These are phyloP conservation scores for Hibiscus mutabilis DNA, from an alignment of 345 rosid species.

Conservation along the genomic window DNA sequence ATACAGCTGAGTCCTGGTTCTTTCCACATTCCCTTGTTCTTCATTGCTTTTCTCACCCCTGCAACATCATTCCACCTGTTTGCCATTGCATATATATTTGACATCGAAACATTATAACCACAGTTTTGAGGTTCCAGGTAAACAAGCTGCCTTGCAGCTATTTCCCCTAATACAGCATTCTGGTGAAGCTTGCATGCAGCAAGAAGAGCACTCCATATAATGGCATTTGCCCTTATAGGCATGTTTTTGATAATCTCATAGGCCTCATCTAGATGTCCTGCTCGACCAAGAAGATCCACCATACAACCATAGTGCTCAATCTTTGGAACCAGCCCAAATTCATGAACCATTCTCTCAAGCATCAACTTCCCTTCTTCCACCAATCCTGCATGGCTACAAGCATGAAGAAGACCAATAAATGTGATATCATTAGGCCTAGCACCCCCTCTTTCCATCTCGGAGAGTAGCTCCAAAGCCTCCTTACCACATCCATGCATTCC, in stretches of 20 bases:
- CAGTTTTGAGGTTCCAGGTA: slow-evolving; percentile 24
- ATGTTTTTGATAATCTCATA: slow-evolving; percentile 28
- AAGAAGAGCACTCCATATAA: slow-evolving; percentile 41
- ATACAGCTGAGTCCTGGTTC: slow-evolving; percentile 41
- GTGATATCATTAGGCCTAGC: slow-evolving; percentile 35
- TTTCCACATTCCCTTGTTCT: slow-evolving; percentile 22
- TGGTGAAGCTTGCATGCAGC: slow-evolving; percentile 38
- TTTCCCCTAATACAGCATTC: slow-evolving; percentile 22
- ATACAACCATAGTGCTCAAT: slow-evolving; percentile 55
- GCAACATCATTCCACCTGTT: slow-evolving; percentile 40
- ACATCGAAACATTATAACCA: slow-evolving; percentile 28
- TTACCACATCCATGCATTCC: slow-evolving; percentile 40
- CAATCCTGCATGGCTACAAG: slow-evolving; percentile 51
- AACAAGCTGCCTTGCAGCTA: slow-evolving; percentile 27
- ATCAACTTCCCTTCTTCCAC: slow-evolving; percentile 34
- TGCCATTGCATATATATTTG: slow-evolving; percentile 36
- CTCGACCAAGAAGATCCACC: slow-evolving; percentile 55
- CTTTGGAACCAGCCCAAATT: slow-evolving; percentile 28
- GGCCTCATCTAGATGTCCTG: slow-evolving; percentile 45
- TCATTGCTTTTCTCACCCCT: slow-evolving; percentile 27
- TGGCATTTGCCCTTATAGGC: slow-evolving; percentile 36
- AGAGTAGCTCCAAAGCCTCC: slow-evolving; percentile 33
- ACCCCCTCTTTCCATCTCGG: slow-evolving; percentile 33
- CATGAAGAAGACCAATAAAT: slow-evolving; percentile 36
- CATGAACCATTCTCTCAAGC: slow-evolving; percentile 30